Evolutionary conservation across 106 monocot genomes (phyloP), one percentile per base, ranked within the genome.

Genomic region (Dactylorhiza incarnata): DNA sequence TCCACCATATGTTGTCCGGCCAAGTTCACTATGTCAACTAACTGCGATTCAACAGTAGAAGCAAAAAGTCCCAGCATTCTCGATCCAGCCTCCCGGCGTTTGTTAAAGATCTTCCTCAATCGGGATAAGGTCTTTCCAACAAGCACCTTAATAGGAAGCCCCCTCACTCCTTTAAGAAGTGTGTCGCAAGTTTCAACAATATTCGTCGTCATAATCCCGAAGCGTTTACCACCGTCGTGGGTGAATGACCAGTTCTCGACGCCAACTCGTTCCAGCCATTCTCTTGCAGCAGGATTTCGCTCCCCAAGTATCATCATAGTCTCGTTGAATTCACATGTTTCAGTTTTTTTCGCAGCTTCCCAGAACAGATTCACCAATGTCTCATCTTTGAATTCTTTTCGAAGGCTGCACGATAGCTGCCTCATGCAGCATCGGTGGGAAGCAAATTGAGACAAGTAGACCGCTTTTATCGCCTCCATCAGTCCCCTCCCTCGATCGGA

Each of bases 321-420:
- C 68, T 68, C 68, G 13, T 68, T 44, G 7, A 44, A 68, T 68
- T 68, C 68, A 45, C 45, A 44, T 11, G 44, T 37, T 6, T 68
- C 68, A 6, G 44, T 68, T 45, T 68, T 68, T 12, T 45, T 68
- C 0, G 68, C 68, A 43, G 68, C 68, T 17, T 68, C 68, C 68
- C 68, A 68, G 44, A 44, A 68, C 15, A 68, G 68, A 16, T 68
- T 68, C 37, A 68, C 68, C 68, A 68, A 15, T 14, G 45, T 68
- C 68, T 68, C 68, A 45, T 68, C 68, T 45, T 68, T 68, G 68
- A 68, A 68, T 45, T 68, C 68, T 44, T 68, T 68, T 45, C 45
- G 26, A 13, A 68, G 44, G 68, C 68, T 68, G 44, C 44, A 68
- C 6, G 68, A 68, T 2, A 68, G 44, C 14, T 68, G 68, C 68